Evolutionary conservation across 2,329 filamentous ascomycete genomes (phyloP).

Genomic region (Neocucurbitaria cava): DNA sequence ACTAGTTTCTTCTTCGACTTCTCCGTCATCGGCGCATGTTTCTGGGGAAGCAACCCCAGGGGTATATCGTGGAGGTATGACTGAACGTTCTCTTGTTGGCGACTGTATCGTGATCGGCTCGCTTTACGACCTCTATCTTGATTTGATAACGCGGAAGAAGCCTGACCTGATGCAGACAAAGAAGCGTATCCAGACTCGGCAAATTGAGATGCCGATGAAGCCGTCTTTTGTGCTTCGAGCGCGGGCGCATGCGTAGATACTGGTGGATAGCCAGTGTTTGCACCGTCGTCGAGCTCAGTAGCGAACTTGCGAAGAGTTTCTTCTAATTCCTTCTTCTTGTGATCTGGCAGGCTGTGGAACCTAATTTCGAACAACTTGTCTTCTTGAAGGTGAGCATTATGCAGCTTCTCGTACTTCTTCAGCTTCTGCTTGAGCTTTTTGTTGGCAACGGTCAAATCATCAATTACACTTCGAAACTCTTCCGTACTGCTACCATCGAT

Average conservation of each 20-base stretch:
- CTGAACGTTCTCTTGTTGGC: conserved; percentile 63
- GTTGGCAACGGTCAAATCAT: conserved; percentile 85
- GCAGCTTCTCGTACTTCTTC: conserved; percentile 72
- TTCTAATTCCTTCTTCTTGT: conserved; percentile 80
- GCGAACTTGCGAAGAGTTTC: conserved; percentile 75
- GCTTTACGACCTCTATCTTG: conserved; percentile 37
- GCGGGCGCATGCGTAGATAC: conserved; percentile 50
- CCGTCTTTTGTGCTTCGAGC: conserved; percentile 63
- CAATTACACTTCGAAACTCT: conserved; percentile 82
- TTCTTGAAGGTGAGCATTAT: conserved; percentile 70
- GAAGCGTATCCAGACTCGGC: conserved; percentile 69
- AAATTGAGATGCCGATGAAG: conserved; percentile 62
- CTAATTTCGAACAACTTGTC: conserved; percentile 86
- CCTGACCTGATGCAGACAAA: conserved; percentile 57
- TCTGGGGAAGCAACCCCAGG: conserved; percentile 69
- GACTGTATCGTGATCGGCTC: conserved; percentile 41
- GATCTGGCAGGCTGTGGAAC: conserved; percentile 73
- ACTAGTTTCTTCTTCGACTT: conserved; percentile 78
- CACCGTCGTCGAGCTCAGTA: conserved; percentile 61
- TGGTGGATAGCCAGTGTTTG: conserved; percentile 26
- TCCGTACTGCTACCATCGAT: conserved; percentile 68
- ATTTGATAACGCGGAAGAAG: conserved; percentile 49
- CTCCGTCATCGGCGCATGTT: conserved; percentile 68
- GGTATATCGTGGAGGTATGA: conserved; percentile 77
- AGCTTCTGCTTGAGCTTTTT: conserved; percentile 77